phyloP scores from a whole-genome alignment of 208 protist genomes.

The Acanthamoeba lenticulata region DNA sequence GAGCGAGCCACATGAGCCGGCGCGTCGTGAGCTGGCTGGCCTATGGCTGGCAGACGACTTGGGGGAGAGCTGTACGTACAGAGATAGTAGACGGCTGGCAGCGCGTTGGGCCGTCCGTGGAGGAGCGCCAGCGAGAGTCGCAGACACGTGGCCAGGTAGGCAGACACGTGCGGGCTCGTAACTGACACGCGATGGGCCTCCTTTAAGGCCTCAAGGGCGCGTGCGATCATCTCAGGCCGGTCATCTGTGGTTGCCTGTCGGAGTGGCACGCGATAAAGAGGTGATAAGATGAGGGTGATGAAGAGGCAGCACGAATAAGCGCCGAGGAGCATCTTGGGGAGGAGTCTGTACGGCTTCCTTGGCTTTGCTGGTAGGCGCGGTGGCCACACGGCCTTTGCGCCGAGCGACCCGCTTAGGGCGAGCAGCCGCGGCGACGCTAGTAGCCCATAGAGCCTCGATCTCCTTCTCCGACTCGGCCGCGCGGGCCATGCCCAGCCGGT shows the following conservation, averaged over 20 bases:
- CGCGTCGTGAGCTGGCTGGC: too few species aligned
- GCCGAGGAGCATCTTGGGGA: too few species aligned
- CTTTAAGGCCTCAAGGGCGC: not conserved
- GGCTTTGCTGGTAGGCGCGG: not conserved
- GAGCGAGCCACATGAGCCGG: too few species aligned
- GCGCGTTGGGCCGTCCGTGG: slow-evolving; percentile 16
- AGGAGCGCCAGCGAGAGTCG: slow-evolving; percentile 18
- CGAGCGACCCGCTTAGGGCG: slow-evolving; percentile 35
- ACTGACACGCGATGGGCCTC: not conserved
- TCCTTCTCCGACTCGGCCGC: slow-evolving; percentile 41
- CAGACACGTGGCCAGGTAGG: slow-evolving; percentile 17
- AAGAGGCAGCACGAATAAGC: too few species aligned
- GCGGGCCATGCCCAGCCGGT: not conserved
- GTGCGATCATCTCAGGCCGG: not conserved
- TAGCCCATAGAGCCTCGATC: not conserved
- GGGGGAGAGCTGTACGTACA: too few species aligned
- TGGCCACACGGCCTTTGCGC: not conserved
- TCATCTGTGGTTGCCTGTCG: not conserved
- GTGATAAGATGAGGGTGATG: too few species aligned
- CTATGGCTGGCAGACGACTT: too few species aligned
- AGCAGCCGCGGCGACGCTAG: not conserved
- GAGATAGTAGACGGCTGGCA: slow-evolving; percentile 38
- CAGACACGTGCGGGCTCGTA: not conserved
- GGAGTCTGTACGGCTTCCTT: not conserved
- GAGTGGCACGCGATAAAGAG: not conserved